Evolutionary conservation across 208 protist genomes (phyloP).

Genomic region (Leishmania tarentolae): DNA sequence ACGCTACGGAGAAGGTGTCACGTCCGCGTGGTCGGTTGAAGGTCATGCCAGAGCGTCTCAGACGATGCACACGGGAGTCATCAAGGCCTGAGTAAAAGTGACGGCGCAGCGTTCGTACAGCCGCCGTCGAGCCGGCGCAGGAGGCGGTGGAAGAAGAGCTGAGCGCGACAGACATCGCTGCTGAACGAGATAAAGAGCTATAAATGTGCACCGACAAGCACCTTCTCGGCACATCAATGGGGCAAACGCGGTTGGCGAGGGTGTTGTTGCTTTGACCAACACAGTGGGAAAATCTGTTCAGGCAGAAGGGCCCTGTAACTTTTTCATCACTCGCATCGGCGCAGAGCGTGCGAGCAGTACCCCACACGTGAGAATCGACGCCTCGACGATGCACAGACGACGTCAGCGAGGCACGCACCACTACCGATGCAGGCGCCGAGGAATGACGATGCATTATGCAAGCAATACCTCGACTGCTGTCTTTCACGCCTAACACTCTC

Average conservation of each 20-base stretch:
- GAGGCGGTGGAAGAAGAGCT: background rate
- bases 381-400: background rate
- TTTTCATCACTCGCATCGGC: background rate
- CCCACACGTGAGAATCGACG: background rate
- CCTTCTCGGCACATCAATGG: background rate
- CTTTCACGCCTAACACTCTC: background rate
- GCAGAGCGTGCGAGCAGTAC: background rate
- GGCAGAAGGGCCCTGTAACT: background rate
- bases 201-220: background rate
- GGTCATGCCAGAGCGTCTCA: conserved; percentile 61
- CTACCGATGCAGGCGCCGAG: background rate
- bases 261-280: background rate
- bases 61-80: conserved; percentile 59
- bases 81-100: conserved; percentile 77
- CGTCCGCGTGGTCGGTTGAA: conserved; percentile 84
- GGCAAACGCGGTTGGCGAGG: background rate
- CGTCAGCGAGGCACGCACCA: background rate
- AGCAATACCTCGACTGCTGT: background rate
- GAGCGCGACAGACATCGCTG: background rate
- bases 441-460: background rate
- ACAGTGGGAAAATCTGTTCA: background rate
- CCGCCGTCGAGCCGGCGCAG: background rate
- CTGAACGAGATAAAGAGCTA: background rate
- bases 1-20: conserved; percentile 70
- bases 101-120: conserved; percentile 16